These are phyloP conservation scores for Drosera capensis DNA, from an alignment of 148 eudicot species.

Conservation along the genomic window DNA sequence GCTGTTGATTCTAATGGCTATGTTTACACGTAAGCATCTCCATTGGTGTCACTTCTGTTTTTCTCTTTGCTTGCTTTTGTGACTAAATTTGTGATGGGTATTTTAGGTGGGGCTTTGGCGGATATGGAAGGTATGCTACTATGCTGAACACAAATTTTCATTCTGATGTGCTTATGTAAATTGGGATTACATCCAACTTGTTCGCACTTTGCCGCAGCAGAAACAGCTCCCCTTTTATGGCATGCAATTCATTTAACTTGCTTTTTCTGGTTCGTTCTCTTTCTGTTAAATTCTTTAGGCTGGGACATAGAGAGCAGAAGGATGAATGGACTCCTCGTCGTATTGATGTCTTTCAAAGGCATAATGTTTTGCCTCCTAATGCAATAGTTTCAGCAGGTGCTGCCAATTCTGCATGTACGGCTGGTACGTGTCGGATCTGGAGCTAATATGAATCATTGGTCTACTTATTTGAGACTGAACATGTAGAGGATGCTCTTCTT, in stretches of 20 bases:
- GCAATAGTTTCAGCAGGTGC: constrained; percentile 87
- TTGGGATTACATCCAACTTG: not conserved
- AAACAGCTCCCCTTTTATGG: not conserved
- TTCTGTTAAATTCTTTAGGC: constrained; percentile 20
- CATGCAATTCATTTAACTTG: not conserved
- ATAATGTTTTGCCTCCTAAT: constrained; percentile 75
- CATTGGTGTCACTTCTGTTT: not conserved
- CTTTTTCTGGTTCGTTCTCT: constrained; percentile 3
- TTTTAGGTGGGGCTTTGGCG: constrained; percentile 95
- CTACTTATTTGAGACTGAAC: not conserved
- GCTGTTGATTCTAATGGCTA: constrained; percentile 86
- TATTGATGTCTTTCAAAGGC: constrained; percentile 70
- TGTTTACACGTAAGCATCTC: constrained; percentile 83
- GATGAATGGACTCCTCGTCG: constrained; percentile 86
- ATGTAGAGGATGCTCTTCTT: too few relatives aligned
- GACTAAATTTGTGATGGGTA: constrained; percentile 1
- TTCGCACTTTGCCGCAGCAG: not conserved
- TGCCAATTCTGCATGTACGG: constrained; percentile 79
- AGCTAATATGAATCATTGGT: not conserved
- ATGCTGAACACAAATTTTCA: constrained; percentile 2
- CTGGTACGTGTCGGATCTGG: constrained; percentile 36
- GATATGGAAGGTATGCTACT: constrained; percentile 73
- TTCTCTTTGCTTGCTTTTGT: constrained; percentile 1
- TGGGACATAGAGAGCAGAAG: constrained; percentile 95
- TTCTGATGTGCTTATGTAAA: not conserved